phyloP scores from a whole-genome alignment of 257 asterid species.

The Paraleonurus japonicus region DNA sequence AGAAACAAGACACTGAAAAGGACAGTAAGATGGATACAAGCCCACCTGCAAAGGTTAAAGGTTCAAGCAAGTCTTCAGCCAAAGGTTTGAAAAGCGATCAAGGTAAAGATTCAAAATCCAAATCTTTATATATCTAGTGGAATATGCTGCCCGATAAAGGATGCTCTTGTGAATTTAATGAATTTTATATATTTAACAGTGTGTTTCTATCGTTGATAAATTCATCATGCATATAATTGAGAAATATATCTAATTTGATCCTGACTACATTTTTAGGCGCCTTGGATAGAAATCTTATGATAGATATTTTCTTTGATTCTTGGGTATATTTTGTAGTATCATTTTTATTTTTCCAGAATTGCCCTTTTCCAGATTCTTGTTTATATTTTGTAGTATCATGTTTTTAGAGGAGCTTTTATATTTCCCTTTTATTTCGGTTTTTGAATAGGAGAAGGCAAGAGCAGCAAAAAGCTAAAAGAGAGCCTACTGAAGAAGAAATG shows the following conservation, averaged over 20 bases:
- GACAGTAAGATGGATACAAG: slow-evolving; percentile 41
- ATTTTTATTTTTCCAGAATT: not conserved
- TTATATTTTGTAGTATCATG: not conserved
- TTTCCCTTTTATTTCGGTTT: not conserved
- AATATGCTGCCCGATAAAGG: not conserved
- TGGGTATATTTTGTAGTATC: too few species aligned
- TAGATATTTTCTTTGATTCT: not conserved
- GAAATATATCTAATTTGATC: not conserved
- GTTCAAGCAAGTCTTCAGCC: slow-evolving; percentile 47
- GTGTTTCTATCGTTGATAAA: not conserved
- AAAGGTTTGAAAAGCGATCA: slow-evolving; percentile 40
- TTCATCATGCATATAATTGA: not conserved
- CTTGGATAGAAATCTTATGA: not conserved
- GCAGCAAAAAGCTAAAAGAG: slow-evolving; percentile 46
- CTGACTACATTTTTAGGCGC: not conserved
- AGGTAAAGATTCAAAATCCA: slow-evolving; percentile 31
- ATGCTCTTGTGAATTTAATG: not conserved
- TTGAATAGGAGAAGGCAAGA: slow-evolving; percentile 47
- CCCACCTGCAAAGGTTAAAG: slow-evolving; percentile 42
- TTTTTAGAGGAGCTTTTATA: not conserved
- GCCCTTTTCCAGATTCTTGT: not conserved
- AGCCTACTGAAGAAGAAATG: slow-evolving; percentile 68
- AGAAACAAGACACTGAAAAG: slow-evolving; percentile 50
- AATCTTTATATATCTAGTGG: not conserved
- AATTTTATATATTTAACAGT: not conserved